A percentile compares a stretch with the other conserved stretches of the same genome.
Conservation (phyloP, 768 basidiomycete species). For the Psilocybe sp. region DNA sequence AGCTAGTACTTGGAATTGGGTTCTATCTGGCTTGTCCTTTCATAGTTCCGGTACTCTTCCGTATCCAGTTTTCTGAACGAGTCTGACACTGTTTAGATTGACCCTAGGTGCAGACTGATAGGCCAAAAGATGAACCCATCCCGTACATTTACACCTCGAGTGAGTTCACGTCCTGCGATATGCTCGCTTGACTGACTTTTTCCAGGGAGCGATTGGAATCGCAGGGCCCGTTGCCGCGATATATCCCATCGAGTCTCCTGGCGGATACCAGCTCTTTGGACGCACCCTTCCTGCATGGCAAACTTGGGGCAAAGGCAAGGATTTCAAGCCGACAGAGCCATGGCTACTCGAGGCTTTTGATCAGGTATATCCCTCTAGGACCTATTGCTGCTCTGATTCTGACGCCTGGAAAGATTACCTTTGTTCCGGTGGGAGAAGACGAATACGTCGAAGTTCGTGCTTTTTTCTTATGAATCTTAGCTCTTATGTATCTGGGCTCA, state of each 20-base stretch:
- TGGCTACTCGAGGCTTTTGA: slow-evolving; percentile 67
- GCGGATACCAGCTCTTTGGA: slow-evolving; percentile 65
- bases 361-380: slow-evolving; percentile 36
- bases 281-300: slow-evolving; percentile 66
- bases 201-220: slow-evolving; percentile 65
- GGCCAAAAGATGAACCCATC: slow-evolving; percentile 79
- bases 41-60: slow-evolving; percentile 47
- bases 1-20: slow-evolving; percentile 63
- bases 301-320: slow-evolving; percentile 51
- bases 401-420: slow-evolving; percentile 40
- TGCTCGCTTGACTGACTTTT: background rate
- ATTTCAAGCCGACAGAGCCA: slow-evolving; percentile 45
- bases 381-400: background rate
- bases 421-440: slow-evolving; percentile 44
- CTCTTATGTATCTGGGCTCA: slow-evolving; percentile 16
- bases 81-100: slow-evolving; percentile 35
- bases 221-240: slow-evolving; percentile 67
- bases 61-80: background rate
- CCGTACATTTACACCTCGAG: slow-evolving; percentile 60
- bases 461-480: background rate
- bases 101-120: slow-evolving; percentile 54
- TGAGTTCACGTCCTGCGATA: slow-evolving; percentile 20
- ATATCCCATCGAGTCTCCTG: slow-evolving; percentile 62
- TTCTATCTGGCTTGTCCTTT: slow-evolving; percentile 68
- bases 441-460: slow-evolving; percentile 44